Percentiles rank a stretch among this genome's conserved stretches.
Evolutionary conservation across 1,139 yeast genomes (phyloP).

Genomic region (Yamadazyma epiphylla): DNA sequence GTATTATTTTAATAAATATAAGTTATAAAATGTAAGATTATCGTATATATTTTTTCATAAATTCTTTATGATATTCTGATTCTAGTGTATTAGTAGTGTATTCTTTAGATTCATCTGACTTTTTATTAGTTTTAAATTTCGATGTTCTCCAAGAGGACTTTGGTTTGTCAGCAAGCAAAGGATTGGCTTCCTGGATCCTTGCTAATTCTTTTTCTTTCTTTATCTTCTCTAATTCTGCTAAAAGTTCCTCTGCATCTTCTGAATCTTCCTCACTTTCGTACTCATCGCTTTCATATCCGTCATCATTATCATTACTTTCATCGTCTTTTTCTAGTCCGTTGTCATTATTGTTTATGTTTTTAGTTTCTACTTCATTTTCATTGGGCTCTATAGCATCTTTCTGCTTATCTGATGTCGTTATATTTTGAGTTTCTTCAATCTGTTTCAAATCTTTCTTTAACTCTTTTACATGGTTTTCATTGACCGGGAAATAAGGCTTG

Average conservation of each 20-base stretch:
- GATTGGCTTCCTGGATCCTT: conserved; percentile 32
- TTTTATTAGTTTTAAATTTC: conserved; percentile 39
- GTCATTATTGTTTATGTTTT: conserved; percentile 2
- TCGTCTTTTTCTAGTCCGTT: conserved; percentile 10
- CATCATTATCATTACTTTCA: conserved; percentile 6
- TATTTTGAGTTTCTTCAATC: conserved; percentile 6
- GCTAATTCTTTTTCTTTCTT: conserved; percentile 31
- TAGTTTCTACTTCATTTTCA: conserved; percentile 1
- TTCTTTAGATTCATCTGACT: conserved; percentile 13
- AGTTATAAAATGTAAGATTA: too few relatives aligned
- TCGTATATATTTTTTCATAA: conserved; percentile 61
- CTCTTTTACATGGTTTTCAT: conserved; percentile 22
- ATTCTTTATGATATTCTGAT: conserved; percentile 68
- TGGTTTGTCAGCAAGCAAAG: conserved; percentile 21
- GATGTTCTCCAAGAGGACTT: conserved; percentile 54
- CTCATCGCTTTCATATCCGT: conserved; percentile 17
- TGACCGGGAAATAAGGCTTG: conserved; percentile 15
- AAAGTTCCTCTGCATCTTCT: conserved; percentile 10
- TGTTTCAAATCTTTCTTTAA: conserved; percentile 18
- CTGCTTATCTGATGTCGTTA: neutral
- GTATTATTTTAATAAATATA: conserved; percentile 1
- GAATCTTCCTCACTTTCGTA: conserved; percentile 2
- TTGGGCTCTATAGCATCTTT: conserved; percentile 1
- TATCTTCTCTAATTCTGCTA: conserved; percentile 53
- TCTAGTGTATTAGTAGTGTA: conserved; percentile 64